Conservation (phyloP, 2,329 filamentous ascomycete genomes). For the Phoma herbarum region DNA sequence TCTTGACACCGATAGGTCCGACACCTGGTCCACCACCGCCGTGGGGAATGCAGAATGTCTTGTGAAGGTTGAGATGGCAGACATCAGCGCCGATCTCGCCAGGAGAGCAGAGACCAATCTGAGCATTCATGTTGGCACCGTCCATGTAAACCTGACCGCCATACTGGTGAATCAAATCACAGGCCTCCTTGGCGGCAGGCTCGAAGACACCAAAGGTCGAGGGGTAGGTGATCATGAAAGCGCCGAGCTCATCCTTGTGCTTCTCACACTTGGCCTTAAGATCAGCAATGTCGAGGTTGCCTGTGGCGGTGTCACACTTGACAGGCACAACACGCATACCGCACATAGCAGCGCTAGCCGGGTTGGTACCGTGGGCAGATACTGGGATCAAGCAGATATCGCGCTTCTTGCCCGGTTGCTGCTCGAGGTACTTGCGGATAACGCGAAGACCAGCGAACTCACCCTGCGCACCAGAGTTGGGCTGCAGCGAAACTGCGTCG, state of each 20-base stretch:
- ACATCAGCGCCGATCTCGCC: conserved; percentile 96
- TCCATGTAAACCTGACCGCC: conserved; percentile 99
- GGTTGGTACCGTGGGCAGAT: conserved; percentile 95
- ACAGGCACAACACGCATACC: conserved; percentile 93
- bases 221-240: conserved; percentile 97
- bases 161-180: conserved; percentile 82
- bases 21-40: conserved; percentile 94
- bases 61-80: conserved; percentile 96
- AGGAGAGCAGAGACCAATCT: conserved; percentile 93
- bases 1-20: conserved; percentile 90
- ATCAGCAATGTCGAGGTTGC: conserved; percentile 88
- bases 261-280: conserved; percentile 89
- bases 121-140: conserved; percentile 97
- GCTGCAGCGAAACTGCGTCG: conserved; percentile 87
- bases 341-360: conserved; percentile 92
- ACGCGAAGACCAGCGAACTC: conserved; percentile 91
- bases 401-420: conserved; percentile 72
- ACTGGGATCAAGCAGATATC: conserved; percentile 95
- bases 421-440: conserved; percentile 84
- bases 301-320: conserved; percentile 87
- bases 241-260: conserved; percentile 83
- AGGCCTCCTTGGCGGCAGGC: conserved; percentile 84
- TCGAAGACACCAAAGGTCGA: conserved; percentile 96
- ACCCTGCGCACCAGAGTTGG: conserved; percentile 94
- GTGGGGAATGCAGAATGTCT: conserved; percentile 98